phyloP scores from a whole-genome alignment of 352 stramenopile genomes.

The Phytophthora chlamydospora region DNA sequence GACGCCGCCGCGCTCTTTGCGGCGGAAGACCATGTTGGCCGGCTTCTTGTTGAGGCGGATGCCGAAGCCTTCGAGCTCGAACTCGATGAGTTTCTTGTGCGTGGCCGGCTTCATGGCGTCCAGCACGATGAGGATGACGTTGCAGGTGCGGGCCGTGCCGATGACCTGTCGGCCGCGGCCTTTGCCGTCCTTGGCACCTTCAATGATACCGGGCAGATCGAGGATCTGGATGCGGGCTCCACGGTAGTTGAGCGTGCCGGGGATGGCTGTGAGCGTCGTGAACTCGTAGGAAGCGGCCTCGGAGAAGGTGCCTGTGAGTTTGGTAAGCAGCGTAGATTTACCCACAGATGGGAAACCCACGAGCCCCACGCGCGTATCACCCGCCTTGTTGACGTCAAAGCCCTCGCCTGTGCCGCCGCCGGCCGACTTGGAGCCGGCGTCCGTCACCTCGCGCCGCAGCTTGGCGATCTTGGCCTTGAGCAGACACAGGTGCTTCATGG shows the following conservation, averaged over 20 bases:
- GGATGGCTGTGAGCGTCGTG: conserved; percentile 99
- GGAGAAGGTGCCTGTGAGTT: conserved; percentile 96
- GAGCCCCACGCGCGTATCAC: conserved; percentile 97
- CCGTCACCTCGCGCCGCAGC: conserved; percentile 93
- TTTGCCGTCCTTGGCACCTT: conserved; percentile 98
- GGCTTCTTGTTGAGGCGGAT: conserved; percentile 98
- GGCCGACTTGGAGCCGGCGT: conserved; percentile 69
- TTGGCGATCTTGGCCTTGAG: conserved; percentile 99
- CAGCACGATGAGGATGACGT: conserved; percentile 99
- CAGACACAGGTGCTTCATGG: conserved; percentile 98
- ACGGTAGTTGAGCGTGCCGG: conserved; percentile 97
- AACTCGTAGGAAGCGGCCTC: conserved; percentile 99
- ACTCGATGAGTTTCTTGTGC: conserved; percentile 99
- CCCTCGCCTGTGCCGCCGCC: conserved; percentile 81
- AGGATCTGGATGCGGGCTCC: conserved; percentile 89
- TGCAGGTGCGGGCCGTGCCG: conserved; percentile 96
- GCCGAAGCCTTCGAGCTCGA: conserved; percentile 98
- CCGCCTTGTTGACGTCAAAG: conserved; percentile 94
- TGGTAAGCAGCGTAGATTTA: conserved; percentile 97
- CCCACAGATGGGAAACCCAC: conserved; percentile 99
- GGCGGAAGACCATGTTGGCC: conserved; percentile 96
- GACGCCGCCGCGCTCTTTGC: conserved; percentile 97
- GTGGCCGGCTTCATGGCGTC: conserved; percentile 97
- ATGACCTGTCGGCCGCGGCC: conserved; percentile 97
- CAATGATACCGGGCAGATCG: conserved; percentile 97